Percentiles rank a stretch among this genome's conserved stretches.
These are phyloP conservation scores for Suhomyces taliae DNA, from an alignment of 1,139 yeast genomes.

Conservation along the genomic window DNA sequence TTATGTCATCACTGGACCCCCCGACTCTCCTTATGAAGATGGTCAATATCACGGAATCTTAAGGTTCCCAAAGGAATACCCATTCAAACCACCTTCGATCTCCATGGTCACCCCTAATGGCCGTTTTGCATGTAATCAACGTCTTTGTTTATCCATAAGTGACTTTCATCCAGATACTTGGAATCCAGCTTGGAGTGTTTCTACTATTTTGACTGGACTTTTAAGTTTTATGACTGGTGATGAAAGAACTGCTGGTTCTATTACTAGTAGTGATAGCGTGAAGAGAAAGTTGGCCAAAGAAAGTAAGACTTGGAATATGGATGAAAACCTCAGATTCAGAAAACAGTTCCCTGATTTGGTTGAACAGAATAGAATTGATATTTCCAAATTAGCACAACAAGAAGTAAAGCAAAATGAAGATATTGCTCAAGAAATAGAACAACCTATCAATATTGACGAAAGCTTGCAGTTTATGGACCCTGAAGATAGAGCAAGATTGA, in stretches of 20 bases:
- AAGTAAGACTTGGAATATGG: constrained; percentile 66
- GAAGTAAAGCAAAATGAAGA: not conserved
- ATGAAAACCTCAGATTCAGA: constrained; percentile 53
- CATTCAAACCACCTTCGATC: constrained; percentile 90
- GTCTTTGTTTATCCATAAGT: constrained; percentile 84
- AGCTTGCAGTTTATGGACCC: constrained; percentile 38
- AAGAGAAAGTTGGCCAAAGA: constrained; percentile 44
- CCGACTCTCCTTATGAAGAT: constrained; percentile 75
- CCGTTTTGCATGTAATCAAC: constrained; percentile 71
- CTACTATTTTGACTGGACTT: constrained; percentile 81
- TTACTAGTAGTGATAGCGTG: constrained; percentile 35
- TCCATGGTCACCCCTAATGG: constrained; percentile 88
- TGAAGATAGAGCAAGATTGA: constrained; percentile 45
- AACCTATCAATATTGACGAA: constrained; percentile 15
- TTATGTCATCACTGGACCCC: constrained; percentile 81
- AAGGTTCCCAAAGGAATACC: constrained; percentile 82
- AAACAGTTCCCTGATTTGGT: constrained; percentile 69
- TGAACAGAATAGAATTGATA: constrained; percentile 41
- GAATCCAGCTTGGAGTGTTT: constrained; percentile 95
- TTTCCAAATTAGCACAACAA: constrained; percentile 16
- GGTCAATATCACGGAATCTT: constrained; percentile 92
- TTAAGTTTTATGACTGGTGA: constrained; percentile 79
- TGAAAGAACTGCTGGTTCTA: constrained; percentile 43
- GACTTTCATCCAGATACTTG: constrained; percentile 93
- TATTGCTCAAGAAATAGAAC: constrained; percentile 2